These are phyloP conservation scores for Cyanidioschyzon merolae DNA, from an alignment of 23 red algal species.

Conservation along the genomic window DNA sequence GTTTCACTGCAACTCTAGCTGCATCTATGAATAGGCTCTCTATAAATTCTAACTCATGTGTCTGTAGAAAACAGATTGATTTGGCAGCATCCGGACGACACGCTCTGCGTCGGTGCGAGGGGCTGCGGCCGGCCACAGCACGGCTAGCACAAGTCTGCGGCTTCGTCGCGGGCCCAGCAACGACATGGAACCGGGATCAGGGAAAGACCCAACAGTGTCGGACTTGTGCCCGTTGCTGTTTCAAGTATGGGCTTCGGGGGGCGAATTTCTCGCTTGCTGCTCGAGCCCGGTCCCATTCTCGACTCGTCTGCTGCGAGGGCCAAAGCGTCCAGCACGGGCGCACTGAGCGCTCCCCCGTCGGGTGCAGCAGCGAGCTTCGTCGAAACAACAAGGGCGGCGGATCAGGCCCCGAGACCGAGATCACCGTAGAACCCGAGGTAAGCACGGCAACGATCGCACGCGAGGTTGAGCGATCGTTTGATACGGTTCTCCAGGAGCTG, in stretches of 20 bases:
- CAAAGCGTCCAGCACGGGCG: not conserved
- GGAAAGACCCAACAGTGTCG: no score
- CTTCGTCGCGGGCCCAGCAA: no score
- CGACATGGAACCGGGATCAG: no score
- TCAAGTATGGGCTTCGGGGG: not conserved
- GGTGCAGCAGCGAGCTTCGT: not conserved
- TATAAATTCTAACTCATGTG: no score
- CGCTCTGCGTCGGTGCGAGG: no score
- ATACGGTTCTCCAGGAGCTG: slow-evolving; percentile 95
- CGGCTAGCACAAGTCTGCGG: no score
- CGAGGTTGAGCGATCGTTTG: slow-evolving; percentile 55
- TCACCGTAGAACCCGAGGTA: not conserved
- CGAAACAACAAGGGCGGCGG: not conserved
- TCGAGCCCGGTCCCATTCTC: not conserved
- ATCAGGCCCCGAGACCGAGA: not conserved
- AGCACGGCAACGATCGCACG: slow-evolving; percentile 7
- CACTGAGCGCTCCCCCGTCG: not conserved
- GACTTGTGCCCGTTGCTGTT: not conserved
- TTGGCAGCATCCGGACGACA: no score
- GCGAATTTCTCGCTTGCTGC: not conserved
- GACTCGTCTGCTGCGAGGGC: not conserved
- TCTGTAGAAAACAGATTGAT: no score
- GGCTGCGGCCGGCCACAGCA: no score
- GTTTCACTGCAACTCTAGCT: no score
- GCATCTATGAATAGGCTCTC: no score